A percentile compares a stretch with the other conserved stretches of the same genome.
These are phyloP conservation scores for Cajanus cajan DNA, from an alignment of 306 rosid genomes.

Conservation along the genomic window DNA sequence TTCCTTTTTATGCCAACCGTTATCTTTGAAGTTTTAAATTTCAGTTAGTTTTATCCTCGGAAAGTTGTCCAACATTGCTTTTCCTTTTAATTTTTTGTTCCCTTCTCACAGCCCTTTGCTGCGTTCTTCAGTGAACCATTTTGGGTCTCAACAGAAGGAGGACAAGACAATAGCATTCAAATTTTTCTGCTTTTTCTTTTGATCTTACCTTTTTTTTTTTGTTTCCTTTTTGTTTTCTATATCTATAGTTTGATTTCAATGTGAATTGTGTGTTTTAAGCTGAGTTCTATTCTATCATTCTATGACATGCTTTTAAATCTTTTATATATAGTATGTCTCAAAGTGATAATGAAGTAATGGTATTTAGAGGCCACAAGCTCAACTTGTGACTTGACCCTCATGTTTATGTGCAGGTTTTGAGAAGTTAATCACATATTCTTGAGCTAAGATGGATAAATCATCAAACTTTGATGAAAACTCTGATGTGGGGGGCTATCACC, in stretches of 20 bases:
- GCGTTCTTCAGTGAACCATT: slow-evolving; percentile 37
- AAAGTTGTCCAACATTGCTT: slow-evolving; percentile 41
- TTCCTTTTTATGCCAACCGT: slow-evolving; percentile 43
- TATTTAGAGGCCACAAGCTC: slow-evolving; percentile 25
- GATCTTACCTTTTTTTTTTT: slow-evolving; percentile 12
- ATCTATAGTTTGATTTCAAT: slow-evolving; percentile 30
- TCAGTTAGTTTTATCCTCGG: slow-evolving; percentile 37
- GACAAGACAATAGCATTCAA: slow-evolving; percentile 31
- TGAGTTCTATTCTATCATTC: slow-evolving; percentile 21
- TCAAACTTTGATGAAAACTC: slow-evolving; percentile 48
- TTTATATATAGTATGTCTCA: slow-evolving; percentile 28
- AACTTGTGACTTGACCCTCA: slow-evolving; percentile 26
- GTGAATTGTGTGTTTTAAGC: slow-evolving; percentile 15
- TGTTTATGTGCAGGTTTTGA: slow-evolving; percentile 51
- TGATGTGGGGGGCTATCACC: slow-evolving; percentile 59
- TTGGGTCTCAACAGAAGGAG: slow-evolving; percentile 26
- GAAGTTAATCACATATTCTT: slow-evolving; percentile 26
- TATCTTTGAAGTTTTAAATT: slow-evolving; percentile 51
- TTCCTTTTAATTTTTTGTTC: not conserved
- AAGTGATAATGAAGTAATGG: slow-evolving; percentile 33
- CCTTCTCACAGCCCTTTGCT: slow-evolving; percentile 34
- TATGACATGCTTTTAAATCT: slow-evolving; percentile 28
- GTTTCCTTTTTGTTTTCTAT: slow-evolving; percentile 28
- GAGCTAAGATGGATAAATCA: slow-evolving; percentile 55
- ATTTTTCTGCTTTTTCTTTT: slow-evolving; percentile 34